Base-by-base conservation (phyloP, 768 basidiomycete species). In the Trametes cubensis region DNA sequence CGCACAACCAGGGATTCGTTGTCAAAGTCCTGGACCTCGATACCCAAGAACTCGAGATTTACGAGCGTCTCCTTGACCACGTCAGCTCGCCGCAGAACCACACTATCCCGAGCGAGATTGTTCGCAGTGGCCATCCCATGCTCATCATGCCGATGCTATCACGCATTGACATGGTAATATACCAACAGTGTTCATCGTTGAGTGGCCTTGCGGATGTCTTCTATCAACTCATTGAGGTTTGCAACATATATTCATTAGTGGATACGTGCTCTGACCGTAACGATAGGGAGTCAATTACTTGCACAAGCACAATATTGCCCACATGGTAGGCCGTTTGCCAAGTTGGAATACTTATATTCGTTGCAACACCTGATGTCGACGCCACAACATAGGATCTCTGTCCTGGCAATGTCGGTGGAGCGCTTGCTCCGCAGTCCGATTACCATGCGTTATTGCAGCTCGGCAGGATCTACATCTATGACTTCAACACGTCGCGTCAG, bases 91-190 rank as follows among this genome's bases (percentile, higher is more conserved):
- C 52, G 4, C 18, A 25, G 11, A 55, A 46, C 17, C 54, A 55
- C 42, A 55, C 54, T 1, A 14, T 45, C 10, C 54, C 54, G 10
- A 46, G 54, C 30, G 54, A 55, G 8, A 23, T 55, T n/a, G 45
- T 44, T 3, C 17, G 20, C 8, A 17, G 3, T 11, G 54, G 42
- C 6, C 42, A 55, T 20, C 54, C 54, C 4, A 10, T 55, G 28
- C 42, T 55, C 42, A 45, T 55, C 42, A 45, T 55, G 54, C 54
- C 42, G 4, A 20, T 18, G 10, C 26, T 46, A 11, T 45, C 42
- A 4, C 28, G n/a, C 7, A 28, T 26, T 34, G 25, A 47, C 23
- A 11, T 25, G 6, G 23, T 47, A 4, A n/a, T 23, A 3, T 2
- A 4, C 23, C 13, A 8, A 14, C 14, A 23, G 46, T 34, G 34